Base-by-base conservation (phyloP, 495 filamentous ascomycete species). In the Hyaloscypha variabilis region DNA sequence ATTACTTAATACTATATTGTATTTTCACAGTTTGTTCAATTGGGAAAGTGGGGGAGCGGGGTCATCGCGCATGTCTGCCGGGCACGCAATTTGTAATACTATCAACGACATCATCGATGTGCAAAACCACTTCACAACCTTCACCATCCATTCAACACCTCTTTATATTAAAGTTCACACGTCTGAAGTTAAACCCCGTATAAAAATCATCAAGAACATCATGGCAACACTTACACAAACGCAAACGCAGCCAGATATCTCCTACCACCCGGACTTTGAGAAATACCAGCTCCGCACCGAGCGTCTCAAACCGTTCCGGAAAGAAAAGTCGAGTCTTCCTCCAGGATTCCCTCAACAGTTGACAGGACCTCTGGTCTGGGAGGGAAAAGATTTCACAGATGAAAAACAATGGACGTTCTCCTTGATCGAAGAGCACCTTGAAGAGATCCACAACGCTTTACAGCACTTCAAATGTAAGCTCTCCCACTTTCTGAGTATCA, bases 391-490 rank as follows among this genome's bases (percentile, higher is more conserved):
- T 28, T 68, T 88, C 14, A 76, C 73, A 29, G 76, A 83, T 13
- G 72, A 71, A 1, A 80, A 78, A 64, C 76, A 85, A 65, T 88
- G 84, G 83, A 79, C 78, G 25, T 83, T 82, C 31, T 56, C 61
- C 75, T 24, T 71, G 88, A 46, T 83, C 64, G 26, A 72, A 72
- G 69, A 72, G 5, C 77, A 88, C 60, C 62, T 87, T 4, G 74
- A 76, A 24, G 87, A 89, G 70, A 81, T 90, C 34, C 80, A 89
- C 42, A 54, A 71, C 30, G 87, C 82, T 0, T 63, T 89, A 61
- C 68, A 69, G 30, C 78, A 84, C 59, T 90, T 89, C 67, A 83
- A 85, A 70, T 68, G 83, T 84, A 66, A 13, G 31, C 13, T 34
- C 31, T 13, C 13, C 24, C n/a, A 30, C 24, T 2, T 34, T 3